Evolutionary conservation across 1,284 basidiomycete genomes (phyloP).

Genomic region (Ceratorhiza oryzae-sativae): DNA sequence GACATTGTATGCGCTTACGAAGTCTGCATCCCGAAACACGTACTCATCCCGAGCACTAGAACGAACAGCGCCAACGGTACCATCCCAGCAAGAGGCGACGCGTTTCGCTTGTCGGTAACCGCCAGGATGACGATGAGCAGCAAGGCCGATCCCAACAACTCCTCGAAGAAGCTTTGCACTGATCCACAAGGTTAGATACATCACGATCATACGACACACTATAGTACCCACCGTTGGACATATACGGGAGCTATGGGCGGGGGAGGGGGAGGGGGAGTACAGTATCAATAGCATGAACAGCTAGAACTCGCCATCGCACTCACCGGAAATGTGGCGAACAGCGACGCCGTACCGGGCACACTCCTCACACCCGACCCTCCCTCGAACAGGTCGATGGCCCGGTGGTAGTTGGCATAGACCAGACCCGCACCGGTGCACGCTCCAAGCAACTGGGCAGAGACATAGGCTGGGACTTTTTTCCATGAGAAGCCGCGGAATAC

Average conservation of each 20-base stretch:
- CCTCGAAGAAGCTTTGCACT: slow-evolving; percentile 40
- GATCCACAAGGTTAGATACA: background rate
- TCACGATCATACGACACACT: background rate
- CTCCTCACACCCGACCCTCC: slow-evolving; percentile 67
- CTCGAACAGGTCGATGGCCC: slow-evolving; percentile 75
- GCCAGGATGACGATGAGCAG: slow-evolving; percentile 59
- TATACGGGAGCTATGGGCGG: slow-evolving; percentile 31
- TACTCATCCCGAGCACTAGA: slow-evolving; percentile 61
- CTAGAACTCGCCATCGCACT: slow-evolving; percentile 45
- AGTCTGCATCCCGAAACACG: slow-evolving; percentile 65
- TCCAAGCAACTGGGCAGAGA: slow-evolving; percentile 74
- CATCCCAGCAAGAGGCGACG: slow-evolving; percentile 58
- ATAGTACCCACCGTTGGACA: slow-evolving; percentile 41
- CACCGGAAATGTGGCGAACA: slow-evolving; percentile 77
- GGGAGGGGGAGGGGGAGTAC: background rate
- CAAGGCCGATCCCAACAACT: slow-evolving; percentile 66
- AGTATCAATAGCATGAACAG: background rate
- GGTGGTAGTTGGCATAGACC: slow-evolving; percentile 77
- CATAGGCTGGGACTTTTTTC: slow-evolving; percentile 77
- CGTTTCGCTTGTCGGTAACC: slow-evolving; percentile 58
- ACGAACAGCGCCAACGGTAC: slow-evolving; percentile 65
- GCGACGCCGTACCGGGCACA: slow-evolving; percentile 65
- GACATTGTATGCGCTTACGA: slow-evolving; percentile 41
- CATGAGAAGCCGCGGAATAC: slow-evolving; percentile 77
- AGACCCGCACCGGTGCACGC: slow-evolving; percentile 70